A percentile compares a stretch with the other conserved stretches of the same genome.
Evolutionary conservation across 148 eudicot species (phyloP).

Genomic region (Rhododendron griersonianum): DNA sequence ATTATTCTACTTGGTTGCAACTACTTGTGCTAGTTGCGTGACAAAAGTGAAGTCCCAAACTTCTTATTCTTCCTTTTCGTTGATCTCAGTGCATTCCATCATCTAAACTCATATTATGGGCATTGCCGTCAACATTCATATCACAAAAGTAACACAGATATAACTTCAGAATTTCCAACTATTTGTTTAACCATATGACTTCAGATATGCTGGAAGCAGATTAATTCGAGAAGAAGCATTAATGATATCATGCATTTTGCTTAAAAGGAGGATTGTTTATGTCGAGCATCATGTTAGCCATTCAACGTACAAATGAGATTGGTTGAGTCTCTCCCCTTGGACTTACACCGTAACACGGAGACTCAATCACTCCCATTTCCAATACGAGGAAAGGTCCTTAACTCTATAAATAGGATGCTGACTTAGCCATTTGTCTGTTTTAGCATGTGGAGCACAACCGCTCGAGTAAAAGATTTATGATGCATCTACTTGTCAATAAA

Average conservation of each 20-base stretch:
- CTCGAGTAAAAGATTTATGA: not conserved
- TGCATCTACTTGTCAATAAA: not conserved
- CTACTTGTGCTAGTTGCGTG: not conserved
- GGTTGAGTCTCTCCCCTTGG: not conserved
- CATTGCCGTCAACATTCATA: not conserved
- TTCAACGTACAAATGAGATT: not conserved
- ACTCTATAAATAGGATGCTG: not conserved
- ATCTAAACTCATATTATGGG: not conserved
- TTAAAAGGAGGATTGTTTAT: not conserved
- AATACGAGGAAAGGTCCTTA: not conserved
- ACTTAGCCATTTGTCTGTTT: not conserved
- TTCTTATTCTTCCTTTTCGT: not conserved
- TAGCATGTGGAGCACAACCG: not conserved
- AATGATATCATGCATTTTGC: not conserved
- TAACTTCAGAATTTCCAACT: not conserved
- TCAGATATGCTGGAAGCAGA: not conserved
- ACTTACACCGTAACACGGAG: not conserved
- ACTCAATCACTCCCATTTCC: not conserved
- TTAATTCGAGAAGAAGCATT: not conserved
- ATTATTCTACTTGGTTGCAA: slow-evolving; percentile 3
- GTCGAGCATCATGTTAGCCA: not conserved
- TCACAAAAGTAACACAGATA: not conserved
- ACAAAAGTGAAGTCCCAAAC: not conserved
- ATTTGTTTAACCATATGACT: not conserved
- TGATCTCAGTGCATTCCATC: not conserved